Evolutionary conservation across 176 grass and related monocot genomes (phyloP).

Genomic region (Avena insularis): DNA sequence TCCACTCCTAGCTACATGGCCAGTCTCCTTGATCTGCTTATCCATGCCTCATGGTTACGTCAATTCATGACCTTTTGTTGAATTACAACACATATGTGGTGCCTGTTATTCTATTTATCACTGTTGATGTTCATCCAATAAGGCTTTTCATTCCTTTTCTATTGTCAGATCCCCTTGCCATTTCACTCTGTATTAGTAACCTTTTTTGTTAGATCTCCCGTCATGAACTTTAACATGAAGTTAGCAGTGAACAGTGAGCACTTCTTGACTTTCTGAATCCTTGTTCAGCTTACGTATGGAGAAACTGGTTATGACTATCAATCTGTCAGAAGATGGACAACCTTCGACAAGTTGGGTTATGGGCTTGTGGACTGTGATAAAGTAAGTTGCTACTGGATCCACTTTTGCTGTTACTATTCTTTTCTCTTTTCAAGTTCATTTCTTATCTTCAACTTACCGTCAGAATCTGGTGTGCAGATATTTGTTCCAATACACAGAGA

Average conservation of each 20-base stretch:
- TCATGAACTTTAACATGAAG: constrained; percentile 23
- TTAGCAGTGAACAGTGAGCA: neutral
- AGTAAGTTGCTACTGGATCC: constrained; percentile 42
- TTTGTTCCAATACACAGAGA: constrained; percentile 86
- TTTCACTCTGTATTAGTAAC: constrained; percentile 6
- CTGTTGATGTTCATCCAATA: neutral
- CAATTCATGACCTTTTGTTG: neutral
- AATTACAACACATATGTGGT: neutral
- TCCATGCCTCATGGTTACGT: neutral
- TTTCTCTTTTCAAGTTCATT: constrained; percentile 8
- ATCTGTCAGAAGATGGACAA: constrained; percentile 94
- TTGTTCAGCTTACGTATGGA: constrained; percentile 63
- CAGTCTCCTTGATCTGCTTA: constrained; percentile 4
- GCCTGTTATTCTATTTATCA: neutral
- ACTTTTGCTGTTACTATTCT: constrained; percentile 4
- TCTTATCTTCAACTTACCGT: constrained; percentile 44
- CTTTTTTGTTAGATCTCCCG: constrained; percentile 10
- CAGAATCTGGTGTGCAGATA: constrained; percentile 67
- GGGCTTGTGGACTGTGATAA: constrained; percentile 73
- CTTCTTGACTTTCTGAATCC: constrained; percentile 29
- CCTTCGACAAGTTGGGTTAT: constrained; percentile 76
- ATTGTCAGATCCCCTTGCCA: neutral
- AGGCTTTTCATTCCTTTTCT: neutral
- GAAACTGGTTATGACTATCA: constrained; percentile 69
- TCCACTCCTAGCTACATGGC: neutral